Conservation (phyloP, 116 monocot genomes). For the Trichopus zeylanicus region DNA sequence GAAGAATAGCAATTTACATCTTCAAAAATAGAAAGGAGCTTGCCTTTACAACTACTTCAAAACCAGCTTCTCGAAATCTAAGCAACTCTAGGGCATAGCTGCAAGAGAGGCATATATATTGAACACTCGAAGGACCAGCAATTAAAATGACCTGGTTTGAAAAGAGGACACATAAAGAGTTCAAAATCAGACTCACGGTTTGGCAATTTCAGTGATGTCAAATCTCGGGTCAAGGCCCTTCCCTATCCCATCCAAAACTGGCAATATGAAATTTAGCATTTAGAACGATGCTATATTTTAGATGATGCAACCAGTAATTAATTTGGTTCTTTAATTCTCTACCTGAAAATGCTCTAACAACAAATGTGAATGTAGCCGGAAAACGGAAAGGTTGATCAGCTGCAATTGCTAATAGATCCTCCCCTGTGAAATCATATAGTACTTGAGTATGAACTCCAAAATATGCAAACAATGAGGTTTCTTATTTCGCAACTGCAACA, state of each 20-base stretch:
- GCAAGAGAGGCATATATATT: not conserved
- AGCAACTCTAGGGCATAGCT: constrained; percentile 93
- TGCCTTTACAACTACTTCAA: constrained; percentile 90
- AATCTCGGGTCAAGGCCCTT: constrained; percentile 97
- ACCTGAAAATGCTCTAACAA: constrained; percentile 99
- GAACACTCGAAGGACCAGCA: too few relatives aligned
- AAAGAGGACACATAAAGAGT: too few relatives aligned
- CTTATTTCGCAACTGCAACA: too few relatives aligned
- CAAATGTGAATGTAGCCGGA: constrained; percentile 98
- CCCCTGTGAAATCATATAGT: constrained; percentile 44
- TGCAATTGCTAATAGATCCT: constrained; percentile 93
- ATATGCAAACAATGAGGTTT: too few relatives aligned
- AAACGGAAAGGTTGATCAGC: constrained; percentile 98
- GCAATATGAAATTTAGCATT: constrained; percentile 4
- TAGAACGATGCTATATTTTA: not conserved
- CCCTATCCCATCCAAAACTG: constrained; percentile 97
- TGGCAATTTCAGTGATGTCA: constrained; percentile 98
- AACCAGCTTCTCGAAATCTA: constrained; percentile 84
- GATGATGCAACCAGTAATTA: not conserved
- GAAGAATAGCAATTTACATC: not conserved
- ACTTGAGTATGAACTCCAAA: too few relatives aligned
- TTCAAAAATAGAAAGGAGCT: constrained; percentile 5
- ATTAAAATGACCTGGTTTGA: too few relatives aligned
- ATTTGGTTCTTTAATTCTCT: not conserved
- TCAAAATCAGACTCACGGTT: constrained; percentile 66